Evolutionary conservation across 148 eudicot species (phyloP), one percentile per base, ranked within the genome.

Genomic region (Fagopyrum tataricum): DNA sequence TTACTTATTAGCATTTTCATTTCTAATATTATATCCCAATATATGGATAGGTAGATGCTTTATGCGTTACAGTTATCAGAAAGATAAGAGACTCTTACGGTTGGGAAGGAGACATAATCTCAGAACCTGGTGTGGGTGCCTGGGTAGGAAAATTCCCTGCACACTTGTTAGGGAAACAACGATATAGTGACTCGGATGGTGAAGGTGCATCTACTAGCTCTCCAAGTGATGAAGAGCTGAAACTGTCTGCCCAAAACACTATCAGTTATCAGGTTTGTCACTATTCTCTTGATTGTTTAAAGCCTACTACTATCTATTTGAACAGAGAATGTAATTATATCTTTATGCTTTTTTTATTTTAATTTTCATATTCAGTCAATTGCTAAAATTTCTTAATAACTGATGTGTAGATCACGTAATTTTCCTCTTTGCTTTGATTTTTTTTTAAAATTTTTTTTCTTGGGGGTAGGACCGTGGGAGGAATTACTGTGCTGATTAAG

Each of bases 221-320:
- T 66, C 70, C 56, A 53, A 82, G 73, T 72, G 83, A 80, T 40
- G 84, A 84, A 58, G 86, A 83, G 53, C 77, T 77, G 61, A 81
- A 83, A 82, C 73, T 74, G 44, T 81, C 90, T 44, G 72, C 72
- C 17, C 72, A 82, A 61, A 86, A 86, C 70, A 83, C 91, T 78
- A 92, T 89, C 70, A 87, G 97, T 76, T 94, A 91, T 85, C 92
- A 94, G 97, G 98, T 87, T 81, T 66, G 39, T 42, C 39, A 44
- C 24, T 17, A 68, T 10, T 41, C 47, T n/a, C 47, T 21, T 42
- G 7, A 7, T 17, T 61, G n/a, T 17, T 43, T 42, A 20, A 56
- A 56, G 26, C 62, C 7, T 56, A 17, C 52, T 48, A 48, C 55
- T 31, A 31, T 31, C 37, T 31, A 31, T 31, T 31, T 31, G 2